Evolutionary conservation across 2,329 filamentous ascomycete genomes (phyloP), one percentile per base, ranked within the genome.

Genomic region (Fonsecaea erecta): DNA sequence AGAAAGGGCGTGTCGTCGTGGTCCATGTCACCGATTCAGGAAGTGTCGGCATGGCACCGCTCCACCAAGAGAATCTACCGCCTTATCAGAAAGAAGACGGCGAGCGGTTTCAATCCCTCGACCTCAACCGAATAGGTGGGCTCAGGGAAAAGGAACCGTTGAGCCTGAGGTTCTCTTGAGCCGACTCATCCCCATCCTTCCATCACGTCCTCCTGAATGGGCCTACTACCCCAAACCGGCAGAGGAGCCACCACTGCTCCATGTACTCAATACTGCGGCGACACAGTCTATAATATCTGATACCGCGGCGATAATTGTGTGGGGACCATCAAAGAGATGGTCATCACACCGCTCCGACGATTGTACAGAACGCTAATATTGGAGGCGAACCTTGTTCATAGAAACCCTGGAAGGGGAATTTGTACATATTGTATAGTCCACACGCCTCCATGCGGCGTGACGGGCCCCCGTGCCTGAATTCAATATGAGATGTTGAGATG

Each of bases 51-150:
- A 85, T 98, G 68, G 94, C 97, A 80, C 94, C 93, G 61, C 86
- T 96, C 71, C 77, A 84, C 64, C 88, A 91, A 65, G 89, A 93
- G 52, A 67, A 71, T 54, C 85, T 97, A 52, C 94, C 95, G 8
- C 91, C 93, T 16, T 98, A 98, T 76, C 89, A 96, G 80, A 90
- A 92, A 79, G 89, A 90, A 74, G 87, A 88, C 76, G 87, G 86
- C 65, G 86, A 87, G 66, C 87, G 92, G 71, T 98, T 97, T 81
- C 91, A 97, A 77, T 95, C 93, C 2, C 88, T 99, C 73, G 94
- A 99, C 77, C 90, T 99, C 77, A 91, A 98, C 73, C 88, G 92
- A 70, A 96, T 98, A 75, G 95, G 95, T 58, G 95, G 95, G 14
- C 82, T 98, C 72, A 96, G 93, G 80, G 95, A 98, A 84, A 97